Conservation (phyloP, 345 rosid species). For the Sapria himalayana region DNA sequence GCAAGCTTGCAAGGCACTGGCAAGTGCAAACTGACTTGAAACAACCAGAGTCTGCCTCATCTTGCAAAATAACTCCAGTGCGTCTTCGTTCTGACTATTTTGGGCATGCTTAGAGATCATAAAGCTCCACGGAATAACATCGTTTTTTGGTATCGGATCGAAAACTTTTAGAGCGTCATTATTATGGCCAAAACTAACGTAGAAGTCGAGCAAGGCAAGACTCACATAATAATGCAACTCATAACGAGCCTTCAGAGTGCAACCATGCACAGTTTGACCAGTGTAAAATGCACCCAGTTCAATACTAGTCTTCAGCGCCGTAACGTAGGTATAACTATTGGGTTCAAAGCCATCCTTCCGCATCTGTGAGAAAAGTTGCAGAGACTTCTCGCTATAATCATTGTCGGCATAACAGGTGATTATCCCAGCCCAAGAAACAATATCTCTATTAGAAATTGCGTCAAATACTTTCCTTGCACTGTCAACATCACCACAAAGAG, state of each 20-base stretch:
- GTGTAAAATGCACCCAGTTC: conserved; percentile 26
- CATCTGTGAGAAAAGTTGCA: conserved; percentile 33
- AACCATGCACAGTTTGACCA: conserved; percentile 54
- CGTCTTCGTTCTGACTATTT: conserved; percentile 25
- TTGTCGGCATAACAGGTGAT: conserved; percentile 56
- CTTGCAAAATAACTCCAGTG: conserved; percentile 32
- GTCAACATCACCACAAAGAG: conserved; percentile 30
- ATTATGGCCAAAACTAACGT: conserved; percentile 24
- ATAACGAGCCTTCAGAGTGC: conserved; percentile 31
- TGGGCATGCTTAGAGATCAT: conserved; percentile 69
- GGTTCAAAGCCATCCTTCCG: conserved; percentile 42
- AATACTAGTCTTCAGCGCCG: conserved; percentile 52
- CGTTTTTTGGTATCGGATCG: conserved; percentile 47
- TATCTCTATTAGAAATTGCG: conserved; percentile 38
- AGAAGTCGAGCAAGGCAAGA: conserved; percentile 56
- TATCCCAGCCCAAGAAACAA: conserved; percentile 81
- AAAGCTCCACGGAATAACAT: conserved; percentile 81
- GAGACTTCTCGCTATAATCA: conserved; percentile 27
- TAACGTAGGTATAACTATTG: conserved; percentile 35
- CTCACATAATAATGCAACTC: conserved; percentile 37
- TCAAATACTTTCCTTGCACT: conserved; percentile 39
- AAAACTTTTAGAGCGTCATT: conserved; percentile 29
- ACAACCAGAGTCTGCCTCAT: conserved; percentile 40
- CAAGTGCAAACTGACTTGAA: conserved; percentile 60
- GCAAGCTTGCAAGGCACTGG: conserved; percentile 59